Evolutionary conservation across 768 basidiomycete genomes (phyloP).

Genomic region (Suillus brevipes): DNA sequence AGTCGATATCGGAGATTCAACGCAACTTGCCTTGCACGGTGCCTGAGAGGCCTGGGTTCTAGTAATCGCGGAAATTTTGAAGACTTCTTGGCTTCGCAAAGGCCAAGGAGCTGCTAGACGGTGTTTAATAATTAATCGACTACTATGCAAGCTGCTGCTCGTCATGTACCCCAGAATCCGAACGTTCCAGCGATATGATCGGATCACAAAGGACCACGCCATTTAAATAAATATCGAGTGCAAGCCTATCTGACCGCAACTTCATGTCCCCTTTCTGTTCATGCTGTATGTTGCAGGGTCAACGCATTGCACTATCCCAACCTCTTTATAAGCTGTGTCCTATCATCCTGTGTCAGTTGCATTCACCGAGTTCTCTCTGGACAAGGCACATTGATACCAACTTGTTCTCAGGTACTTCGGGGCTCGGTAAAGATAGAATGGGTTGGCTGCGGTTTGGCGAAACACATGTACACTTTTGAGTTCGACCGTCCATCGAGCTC

Average conservation of each 20-base stretch:
- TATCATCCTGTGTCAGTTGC: too few relatives aligned
- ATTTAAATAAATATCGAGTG: not conserved
- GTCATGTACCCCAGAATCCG: not conserved
- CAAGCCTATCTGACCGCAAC: not conserved
- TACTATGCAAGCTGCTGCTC: too few relatives aligned
- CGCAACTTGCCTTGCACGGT: not conserved
- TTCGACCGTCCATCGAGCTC: constrained; percentile 18
- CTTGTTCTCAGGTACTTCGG: constrained; percentile 2
- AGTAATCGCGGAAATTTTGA: not conserved
- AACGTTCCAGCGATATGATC: not conserved
- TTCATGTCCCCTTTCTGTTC: not conserved
- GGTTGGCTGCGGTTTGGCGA: not conserved
- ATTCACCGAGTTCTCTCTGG: too few relatives aligned
- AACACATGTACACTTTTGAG: constrained; percentile 1
- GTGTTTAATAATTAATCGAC: not conserved
- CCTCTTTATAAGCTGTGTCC: too few relatives aligned
- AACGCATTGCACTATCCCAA: too few relatives aligned
- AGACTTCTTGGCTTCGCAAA: not conserved
- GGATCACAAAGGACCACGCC: not conserved
- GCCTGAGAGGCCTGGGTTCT: not conserved
- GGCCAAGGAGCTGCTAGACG: not conserved
- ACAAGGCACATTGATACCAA: not conserved
- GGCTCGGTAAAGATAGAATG: not conserved
- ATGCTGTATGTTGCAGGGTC: not conserved
- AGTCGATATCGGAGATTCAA: not conserved